Conservation (phyloP, 2,329 filamentous ascomycete species). For the Colletotrichum sp. region DNA sequence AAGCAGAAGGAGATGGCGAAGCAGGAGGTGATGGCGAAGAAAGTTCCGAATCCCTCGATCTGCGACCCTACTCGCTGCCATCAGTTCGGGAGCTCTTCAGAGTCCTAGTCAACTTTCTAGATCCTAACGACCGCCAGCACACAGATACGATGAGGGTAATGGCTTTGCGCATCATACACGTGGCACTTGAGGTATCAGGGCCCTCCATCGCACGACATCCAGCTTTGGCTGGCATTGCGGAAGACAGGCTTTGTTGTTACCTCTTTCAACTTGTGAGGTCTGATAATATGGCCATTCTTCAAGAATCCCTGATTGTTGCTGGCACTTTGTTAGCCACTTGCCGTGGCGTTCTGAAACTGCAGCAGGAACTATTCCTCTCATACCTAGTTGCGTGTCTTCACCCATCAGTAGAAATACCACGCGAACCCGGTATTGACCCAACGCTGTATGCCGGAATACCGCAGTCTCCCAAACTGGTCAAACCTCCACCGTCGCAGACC, state of each 20-base stretch:
- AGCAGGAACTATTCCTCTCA: slow-evolving; percentile 94
- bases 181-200: slow-evolving; percentile 93
- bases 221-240: slow-evolving; percentile 83
- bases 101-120: slow-evolving; percentile 89
- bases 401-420: slow-evolving; percentile 90
- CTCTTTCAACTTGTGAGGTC: slow-evolving; percentile 96
- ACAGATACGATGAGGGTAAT: slow-evolving; percentile 97
- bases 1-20: slow-evolving; percentile 20
- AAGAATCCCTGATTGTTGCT: slow-evolving; percentile 90
- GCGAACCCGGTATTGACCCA: slow-evolving; percentile 88
- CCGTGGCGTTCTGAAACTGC: slow-evolving; percentile 86
- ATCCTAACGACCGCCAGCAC: slow-evolving; percentile 91
- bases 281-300: slow-evolving; percentile 93
- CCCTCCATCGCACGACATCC: slow-evolving; percentile 95
- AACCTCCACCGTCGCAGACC: slow-evolving; percentile 73
- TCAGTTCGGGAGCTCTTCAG: slow-evolving; percentile 95
- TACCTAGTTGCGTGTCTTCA: slow-evolving; percentile 95
- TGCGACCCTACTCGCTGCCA: slow-evolving; percentile 90
- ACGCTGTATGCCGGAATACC: slow-evolving; percentile 92
- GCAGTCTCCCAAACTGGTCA: slow-evolving; percentile 86
- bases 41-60: slow-evolving; percentile 56
- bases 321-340: slow-evolving; percentile 92
- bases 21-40: slow-evolving; percentile 33
- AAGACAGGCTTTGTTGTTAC: slow-evolving; percentile 91
- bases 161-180: slow-evolving; percentile 95